phyloP scores from a whole-genome alignment of 345 rosid species.

The Garcia nutans region DNA sequence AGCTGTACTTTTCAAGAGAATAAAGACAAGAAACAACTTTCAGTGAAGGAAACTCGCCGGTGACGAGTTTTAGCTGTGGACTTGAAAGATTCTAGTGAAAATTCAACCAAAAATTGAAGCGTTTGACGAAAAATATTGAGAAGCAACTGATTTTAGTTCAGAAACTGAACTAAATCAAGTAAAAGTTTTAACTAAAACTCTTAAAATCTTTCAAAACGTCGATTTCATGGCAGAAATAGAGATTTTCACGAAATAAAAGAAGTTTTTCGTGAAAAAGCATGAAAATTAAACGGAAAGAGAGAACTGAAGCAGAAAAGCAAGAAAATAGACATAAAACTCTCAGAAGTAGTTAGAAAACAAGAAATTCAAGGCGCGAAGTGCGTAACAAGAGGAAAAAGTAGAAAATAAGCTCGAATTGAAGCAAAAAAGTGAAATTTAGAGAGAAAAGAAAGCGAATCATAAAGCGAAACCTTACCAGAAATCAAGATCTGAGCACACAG shows the following conservation, averaged over 20 bases:
- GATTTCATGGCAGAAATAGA: not conserved
- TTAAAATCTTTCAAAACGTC: not conserved
- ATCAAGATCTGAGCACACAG: slow-evolving; percentile 38
- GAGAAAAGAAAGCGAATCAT: not conserved
- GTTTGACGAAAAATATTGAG: not conserved
- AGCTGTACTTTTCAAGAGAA: slow-evolving; percentile 11
- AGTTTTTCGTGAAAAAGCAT: not conserved
- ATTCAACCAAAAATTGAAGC: not conserved
- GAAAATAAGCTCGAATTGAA: not conserved
- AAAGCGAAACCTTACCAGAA: slow-evolving; percentile 34
- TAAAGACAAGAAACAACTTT: slow-evolving; percentile 26
- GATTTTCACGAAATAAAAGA: not conserved
- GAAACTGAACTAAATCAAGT: not conserved
- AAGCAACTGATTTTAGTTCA: not conserved
- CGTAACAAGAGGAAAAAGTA: not conserved
- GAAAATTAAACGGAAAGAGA: not conserved
- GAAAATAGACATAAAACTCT: not conserved
- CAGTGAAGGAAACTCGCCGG: slow-evolving; percentile 21
- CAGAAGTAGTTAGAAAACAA: not conserved
- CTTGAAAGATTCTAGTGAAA: not conserved
- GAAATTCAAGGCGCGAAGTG: not conserved
- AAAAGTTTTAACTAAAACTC: not conserved
- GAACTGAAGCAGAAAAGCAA: not conserved
- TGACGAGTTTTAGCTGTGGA: not conserved
- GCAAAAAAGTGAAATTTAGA: not conserved